phyloP scores from a whole-genome alignment of 306 rosid species.

The Fragaria vesca region DNA sequence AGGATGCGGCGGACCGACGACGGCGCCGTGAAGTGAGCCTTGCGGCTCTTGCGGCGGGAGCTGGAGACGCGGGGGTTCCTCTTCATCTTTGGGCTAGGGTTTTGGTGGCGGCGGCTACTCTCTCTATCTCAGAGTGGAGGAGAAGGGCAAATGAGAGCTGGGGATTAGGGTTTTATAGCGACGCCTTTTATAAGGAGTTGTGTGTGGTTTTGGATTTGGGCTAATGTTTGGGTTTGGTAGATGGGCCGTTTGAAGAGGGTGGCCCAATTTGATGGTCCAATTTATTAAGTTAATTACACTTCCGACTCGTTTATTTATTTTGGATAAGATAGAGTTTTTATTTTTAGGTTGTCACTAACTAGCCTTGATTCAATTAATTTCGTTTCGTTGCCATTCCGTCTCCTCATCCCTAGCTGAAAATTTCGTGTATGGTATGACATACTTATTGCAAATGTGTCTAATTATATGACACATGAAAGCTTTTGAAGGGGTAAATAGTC shows the following conservation, averaged over 20 bases:
- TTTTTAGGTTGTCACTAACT: too few relatives aligned
- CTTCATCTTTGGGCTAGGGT: constrained; percentile 51
- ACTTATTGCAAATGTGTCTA: too few relatives aligned
- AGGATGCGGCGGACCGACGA: constrained; percentile 69
- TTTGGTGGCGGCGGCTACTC: background rate
- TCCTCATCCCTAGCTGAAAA: too few relatives aligned
- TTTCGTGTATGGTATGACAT: too few relatives aligned
- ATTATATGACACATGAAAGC: too few relatives aligned
- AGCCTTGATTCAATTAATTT: too few relatives aligned
- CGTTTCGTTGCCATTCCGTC: too few relatives aligned
- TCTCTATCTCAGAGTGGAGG: background rate
- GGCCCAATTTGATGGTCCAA: background rate
- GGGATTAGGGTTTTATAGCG: background rate
- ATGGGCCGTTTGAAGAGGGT: background rate
- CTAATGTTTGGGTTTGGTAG: background rate
- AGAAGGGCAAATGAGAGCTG: background rate
- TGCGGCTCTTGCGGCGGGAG: constrained; percentile 86
- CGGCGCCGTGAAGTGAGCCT: constrained; percentile 85
- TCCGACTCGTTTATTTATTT: too few relatives aligned
- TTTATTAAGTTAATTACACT: too few relatives aligned
- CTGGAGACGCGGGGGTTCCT: constrained; percentile 71
- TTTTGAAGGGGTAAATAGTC: too few relatives aligned
- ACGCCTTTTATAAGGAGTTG: background rate
- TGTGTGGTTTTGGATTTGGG: background rate
- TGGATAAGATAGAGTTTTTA: too few relatives aligned